Evolutionary conservation across 352 stramenopile species (phyloP), one percentile per base, ranked within the genome.

Genomic region (Pythium aquatile): DNA sequence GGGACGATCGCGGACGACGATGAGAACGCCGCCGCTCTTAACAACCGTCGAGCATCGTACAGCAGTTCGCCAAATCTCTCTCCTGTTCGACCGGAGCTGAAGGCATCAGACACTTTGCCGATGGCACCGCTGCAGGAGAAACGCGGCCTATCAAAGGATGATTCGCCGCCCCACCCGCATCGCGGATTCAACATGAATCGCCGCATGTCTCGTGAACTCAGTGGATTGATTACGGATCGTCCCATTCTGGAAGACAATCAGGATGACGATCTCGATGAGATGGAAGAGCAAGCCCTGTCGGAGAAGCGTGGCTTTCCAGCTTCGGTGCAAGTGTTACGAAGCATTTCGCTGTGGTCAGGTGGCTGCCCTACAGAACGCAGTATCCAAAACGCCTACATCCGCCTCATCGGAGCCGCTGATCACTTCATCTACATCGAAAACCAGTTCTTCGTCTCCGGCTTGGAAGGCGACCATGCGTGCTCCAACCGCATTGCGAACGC

Each of bases 351-450:
- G 9, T 96, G 87, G 87, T 94, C 85, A 3, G 85, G 82, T 11
- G 87, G 87, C 14, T 81, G 79, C 46, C 65, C 80, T 28, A 93
- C 87, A 0, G 90, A 98, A 70, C 78, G 78, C 42, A 97, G 90
- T 68, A 97, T 97, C 63, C 89, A 97, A 52, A 88, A 93, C 49
- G 86, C 89, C 13, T 97, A 97, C 72, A 86, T 97, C 44, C 86
- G 91, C 51, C 77, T 96, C 29, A 97, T 98, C 51, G 74, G 79
- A 30, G 78, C 78, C 16, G 86, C 90, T 11, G 83, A 93, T 29
- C 88, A 97, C 70, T 96, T 92, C 37, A 76, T 98, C 32, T 98
- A 98, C 76, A 97, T 98, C 66, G 91, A 97, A 70, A 97, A 97
- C 63, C 87, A 95, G 66, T 94, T 94, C 68, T 96, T 96, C 47